A percentile compares a stretch with the other conserved stretches of the same genome.
phyloP scores from a whole-genome alignment of 2,329 filamentous ascomycete species.

The Fusarium pseudoanthophilum region DNA sequence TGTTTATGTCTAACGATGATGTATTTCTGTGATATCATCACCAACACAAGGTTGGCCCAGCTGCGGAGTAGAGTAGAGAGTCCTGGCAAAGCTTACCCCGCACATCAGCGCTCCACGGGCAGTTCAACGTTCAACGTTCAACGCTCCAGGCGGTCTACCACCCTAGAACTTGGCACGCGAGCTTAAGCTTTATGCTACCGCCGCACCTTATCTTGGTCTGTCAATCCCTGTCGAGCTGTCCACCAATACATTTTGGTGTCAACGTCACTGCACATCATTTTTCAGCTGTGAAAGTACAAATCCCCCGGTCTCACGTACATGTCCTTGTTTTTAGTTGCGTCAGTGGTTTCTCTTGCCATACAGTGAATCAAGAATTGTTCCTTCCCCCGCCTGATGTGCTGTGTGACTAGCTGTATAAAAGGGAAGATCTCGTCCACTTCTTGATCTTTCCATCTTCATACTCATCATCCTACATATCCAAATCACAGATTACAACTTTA shows the following conservation, averaged over 20 bases:
- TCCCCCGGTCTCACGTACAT: not conserved
- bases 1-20: not conserved
- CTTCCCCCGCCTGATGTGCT: not conserved
- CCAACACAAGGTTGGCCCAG: not conserved
- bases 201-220: constrained; percentile 32
- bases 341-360: constrained; percentile 20
- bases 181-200: constrained; percentile 1
- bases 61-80: not conserved
- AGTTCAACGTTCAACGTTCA: not conserved
- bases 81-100: not conserved
- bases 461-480: not conserved
- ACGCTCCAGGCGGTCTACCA: not conserved
- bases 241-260: constrained; percentile 16
- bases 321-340: constrained; percentile 32
- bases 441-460: not conserved
- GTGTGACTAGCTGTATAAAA: constrained; percentile 20
- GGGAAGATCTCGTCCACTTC: not conserved
- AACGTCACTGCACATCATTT: constrained; percentile 38
- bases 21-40: constrained; percentile 7
- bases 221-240: not conserved
- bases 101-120: not conserved
- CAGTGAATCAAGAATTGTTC: constrained; percentile 24
- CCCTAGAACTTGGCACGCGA: constrained; percentile 23
- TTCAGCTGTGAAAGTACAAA: constrained; percentile 25
- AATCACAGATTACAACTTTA: not conserved